Percentiles rank a stretch among this genome's conserved stretches.
Evolutionary conservation across 2,329 filamentous ascomycete genomes (phyloP).

Genomic region (Hypomyces rosellus): DNA sequence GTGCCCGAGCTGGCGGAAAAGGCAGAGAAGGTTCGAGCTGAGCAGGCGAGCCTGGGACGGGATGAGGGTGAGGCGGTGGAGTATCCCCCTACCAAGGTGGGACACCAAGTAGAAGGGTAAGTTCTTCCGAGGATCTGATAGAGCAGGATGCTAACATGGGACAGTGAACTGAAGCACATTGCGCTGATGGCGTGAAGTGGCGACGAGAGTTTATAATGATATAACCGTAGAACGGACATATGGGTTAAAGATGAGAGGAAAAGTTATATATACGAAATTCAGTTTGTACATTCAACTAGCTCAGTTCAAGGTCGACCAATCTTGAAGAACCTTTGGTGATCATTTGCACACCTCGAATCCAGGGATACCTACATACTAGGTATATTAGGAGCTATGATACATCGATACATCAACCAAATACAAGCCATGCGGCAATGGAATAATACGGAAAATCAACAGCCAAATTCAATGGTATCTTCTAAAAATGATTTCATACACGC

Average conservation of each 20-base stretch:
- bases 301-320: too few species aligned
- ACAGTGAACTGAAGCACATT: slow-evolving; percentile 47
- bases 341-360: too few species aligned
- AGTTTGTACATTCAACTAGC: too few species aligned
- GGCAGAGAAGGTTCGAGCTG: slow-evolving; percentile 38
- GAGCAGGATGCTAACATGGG: background rate
- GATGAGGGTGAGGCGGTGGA: slow-evolving; percentile 46
- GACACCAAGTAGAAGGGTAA: slow-evolving; percentile 51
- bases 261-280: too few species aligned
- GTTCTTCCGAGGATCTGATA: slow-evolving; percentile 18
- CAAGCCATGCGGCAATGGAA: background rate
- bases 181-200: slow-evolving; percentile 38
- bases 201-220: background rate
- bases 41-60: slow-evolving; percentile 42
- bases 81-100: slow-evolving; percentile 52
- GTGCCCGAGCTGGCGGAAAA: slow-evolving; percentile 41
- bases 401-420: too few species aligned
- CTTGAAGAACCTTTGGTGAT: too few species aligned
- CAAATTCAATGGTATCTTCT: too few species aligned
- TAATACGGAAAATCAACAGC: too few species aligned
- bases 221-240: background rate
- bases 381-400: too few species aligned
- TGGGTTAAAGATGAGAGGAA: too few species aligned
- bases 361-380: too few species aligned
- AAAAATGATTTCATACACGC: too few species aligned